A percentile compares a stretch with the other conserved stretches of the same genome.
Conservation (phyloP, 805 yeast genomes). For the Starmerella apis region DNA sequence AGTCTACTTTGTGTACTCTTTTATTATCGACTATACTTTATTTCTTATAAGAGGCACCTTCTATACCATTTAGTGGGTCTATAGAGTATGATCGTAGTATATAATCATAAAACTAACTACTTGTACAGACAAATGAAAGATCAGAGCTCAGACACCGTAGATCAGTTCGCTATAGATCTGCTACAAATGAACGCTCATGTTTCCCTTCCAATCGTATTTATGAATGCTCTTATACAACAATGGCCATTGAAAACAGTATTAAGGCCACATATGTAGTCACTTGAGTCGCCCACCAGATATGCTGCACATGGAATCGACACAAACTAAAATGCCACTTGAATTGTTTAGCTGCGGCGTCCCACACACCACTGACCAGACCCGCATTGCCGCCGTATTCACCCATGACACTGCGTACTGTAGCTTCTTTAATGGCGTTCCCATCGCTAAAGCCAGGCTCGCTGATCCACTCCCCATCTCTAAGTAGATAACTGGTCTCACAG, state of each 20-base stretch:
- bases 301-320: conserved; percentile 81
- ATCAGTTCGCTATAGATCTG: too few species aligned
- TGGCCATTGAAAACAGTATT: background rate
- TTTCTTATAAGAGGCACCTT: too few species aligned
- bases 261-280: conserved; percentile 35
- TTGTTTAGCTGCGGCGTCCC: conserved; percentile 33
- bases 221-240: background rate
- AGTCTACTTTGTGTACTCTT: too few species aligned
- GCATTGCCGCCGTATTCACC: conserved; percentile 89
- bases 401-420: conserved; percentile 89
- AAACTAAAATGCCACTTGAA: conserved; percentile 64
- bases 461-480: conserved; percentile 20
- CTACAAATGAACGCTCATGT: too few species aligned
- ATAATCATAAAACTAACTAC: too few species aligned
- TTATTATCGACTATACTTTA: too few species aligned
- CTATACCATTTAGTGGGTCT: too few species aligned
- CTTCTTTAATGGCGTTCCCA: conserved; percentile 36
- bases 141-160: too few species aligned
- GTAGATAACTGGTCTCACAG: conserved; percentile 54
- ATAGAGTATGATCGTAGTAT: too few species aligned
- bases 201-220: too few species aligned
- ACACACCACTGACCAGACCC: conserved; percentile 72
- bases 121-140: too few species aligned
- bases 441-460: conserved; percentile 15
- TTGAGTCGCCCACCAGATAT: conserved; percentile 90